Evolutionary conservation across 2,329 filamentous ascomycete genomes (phyloP), one percentile per base, ranked within the genome.

Genomic region (Fusarium foetens): DNA sequence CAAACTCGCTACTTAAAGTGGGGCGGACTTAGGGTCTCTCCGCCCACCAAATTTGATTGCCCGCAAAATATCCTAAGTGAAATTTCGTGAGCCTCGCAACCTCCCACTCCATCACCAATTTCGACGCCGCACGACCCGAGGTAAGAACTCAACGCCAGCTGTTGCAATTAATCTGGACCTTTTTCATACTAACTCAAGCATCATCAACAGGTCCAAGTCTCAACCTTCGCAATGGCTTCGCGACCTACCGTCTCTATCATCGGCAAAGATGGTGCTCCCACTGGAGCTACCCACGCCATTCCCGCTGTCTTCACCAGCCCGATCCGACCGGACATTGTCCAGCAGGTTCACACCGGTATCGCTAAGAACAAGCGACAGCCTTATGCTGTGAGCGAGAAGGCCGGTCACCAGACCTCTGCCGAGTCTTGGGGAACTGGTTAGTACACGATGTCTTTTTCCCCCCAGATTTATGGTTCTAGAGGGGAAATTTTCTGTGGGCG

Each of bases 311-410:
- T 99, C 93, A 91, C 91, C 86, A 91, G 93, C 80, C 96, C 96
- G 80, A 98, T 99, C 90, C 95, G 96, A 86, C 93, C 95, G 82
- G 96, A 99, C 88, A 97, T 99, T 85, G 96, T 99, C 84, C 95
- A 98, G 91, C 93, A 95, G 86, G 93, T 98, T 82, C 96, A 99
- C 92, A 97, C 94, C 82, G 96, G 96, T 83, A 97, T 99, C 90
- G 95, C 95, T 85, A 99, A 99, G 94, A 99, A 99, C 92, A 98
- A 97, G 92, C 93, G 96, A 86, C 96, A 99, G 83, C 95, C 96
- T 80, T 99, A 99, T 87, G 91, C 96, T 83, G 96, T 99, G 90
- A 97, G 94, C 92, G 95, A 98, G 93, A 99, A 99, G 93, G 96
- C 96, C 84, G 96, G 96, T 89, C 96, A 99, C 89, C 96, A 99